These are phyloP conservation scores for Ochetophila trinervis DNA, from an alignment of 306 rosid species.

Conservation along the genomic window DNA sequence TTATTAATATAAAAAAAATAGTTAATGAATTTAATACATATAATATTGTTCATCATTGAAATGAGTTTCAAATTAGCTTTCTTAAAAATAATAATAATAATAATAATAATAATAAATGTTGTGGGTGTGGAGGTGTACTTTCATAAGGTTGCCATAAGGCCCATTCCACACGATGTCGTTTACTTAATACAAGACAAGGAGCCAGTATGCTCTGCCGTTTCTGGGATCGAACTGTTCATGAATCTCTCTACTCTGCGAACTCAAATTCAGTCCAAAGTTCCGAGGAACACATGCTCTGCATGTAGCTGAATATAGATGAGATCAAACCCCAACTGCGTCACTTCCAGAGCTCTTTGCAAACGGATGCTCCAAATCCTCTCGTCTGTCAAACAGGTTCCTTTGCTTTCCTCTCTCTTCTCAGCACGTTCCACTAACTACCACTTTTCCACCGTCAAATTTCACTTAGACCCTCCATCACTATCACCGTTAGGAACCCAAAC, in stretches of 20 bases:
- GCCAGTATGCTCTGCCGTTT: too few relatives aligned
- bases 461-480: conserved; percentile 5
- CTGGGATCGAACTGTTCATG: not conserved
- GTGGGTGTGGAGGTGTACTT: not conserved
- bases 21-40: too few relatives aligned
- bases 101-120: conserved; percentile 1
- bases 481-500: conserved; percentile 12
- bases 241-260: not conserved
- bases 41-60: too few relatives aligned
- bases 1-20: too few relatives aligned
- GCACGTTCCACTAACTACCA: conserved; percentile 4
- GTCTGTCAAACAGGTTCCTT: conserved; percentile 31
- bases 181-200: too few relatives aligned
- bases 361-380: conserved; percentile 42
- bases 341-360: conserved; percentile 19
- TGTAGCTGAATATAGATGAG: conserved; percentile 16
- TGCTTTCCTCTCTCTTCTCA: conserved; percentile 26
- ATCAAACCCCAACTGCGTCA: conserved; percentile 1
- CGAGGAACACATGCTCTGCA: not conserved
- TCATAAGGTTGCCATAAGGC: too few relatives aligned
- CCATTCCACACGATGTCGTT: too few relatives aligned
- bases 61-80: too few relatives aligned
- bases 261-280: not conserved
- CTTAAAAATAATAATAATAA: too few relatives aligned
- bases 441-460: conserved; percentile 18